Conservation (phyloP, 2,329 filamentous ascomycete species). For the Colletotrichum incanum region DNA sequence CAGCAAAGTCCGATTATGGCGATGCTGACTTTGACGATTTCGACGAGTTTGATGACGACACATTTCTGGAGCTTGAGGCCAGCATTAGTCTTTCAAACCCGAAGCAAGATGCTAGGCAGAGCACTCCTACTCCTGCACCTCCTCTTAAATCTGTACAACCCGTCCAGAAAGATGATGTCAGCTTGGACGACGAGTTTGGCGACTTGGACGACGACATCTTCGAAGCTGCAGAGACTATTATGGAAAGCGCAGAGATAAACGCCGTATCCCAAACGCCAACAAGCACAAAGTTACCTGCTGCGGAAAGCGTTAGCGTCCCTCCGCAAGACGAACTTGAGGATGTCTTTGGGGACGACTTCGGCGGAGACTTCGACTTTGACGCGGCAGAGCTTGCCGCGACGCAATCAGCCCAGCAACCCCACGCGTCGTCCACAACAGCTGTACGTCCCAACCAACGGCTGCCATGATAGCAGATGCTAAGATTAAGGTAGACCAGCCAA, state of each 20-base stretch:
- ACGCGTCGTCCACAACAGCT: conserved; percentile 48
- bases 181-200: conserved; percentile 73
- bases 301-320: not conserved
- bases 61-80: conserved; percentile 69
- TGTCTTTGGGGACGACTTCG: conserved; percentile 81
- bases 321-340: conserved; percentile 69
- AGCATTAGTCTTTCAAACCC: conserved; percentile 53
- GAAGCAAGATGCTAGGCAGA: conserved; percentile 29
- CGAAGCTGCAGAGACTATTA: conserved; percentile 61
- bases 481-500: conserved; percentile 74
- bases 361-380: conserved; percentile 85
- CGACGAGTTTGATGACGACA: conserved; percentile 73
- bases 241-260: conserved; percentile 44
- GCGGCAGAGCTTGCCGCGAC: conserved; percentile 81
- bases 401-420: conserved; percentile 67
- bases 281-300: conserved; percentile 21
- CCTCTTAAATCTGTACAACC: not conserved
- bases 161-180: conserved; percentile 1
- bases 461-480: conserved; percentile 70
- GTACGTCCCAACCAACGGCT: conserved; percentile 54
- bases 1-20: conserved; percentile 64
- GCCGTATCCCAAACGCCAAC: conserved; percentile 31
- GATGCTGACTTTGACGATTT: conserved; percentile 72
- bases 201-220: conserved; percentile 76
- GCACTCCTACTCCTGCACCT: conserved; percentile 2